Conservation (phyloP, 2,329 filamentous ascomycete species). For the Pyrenochaeta sp. region DNA sequence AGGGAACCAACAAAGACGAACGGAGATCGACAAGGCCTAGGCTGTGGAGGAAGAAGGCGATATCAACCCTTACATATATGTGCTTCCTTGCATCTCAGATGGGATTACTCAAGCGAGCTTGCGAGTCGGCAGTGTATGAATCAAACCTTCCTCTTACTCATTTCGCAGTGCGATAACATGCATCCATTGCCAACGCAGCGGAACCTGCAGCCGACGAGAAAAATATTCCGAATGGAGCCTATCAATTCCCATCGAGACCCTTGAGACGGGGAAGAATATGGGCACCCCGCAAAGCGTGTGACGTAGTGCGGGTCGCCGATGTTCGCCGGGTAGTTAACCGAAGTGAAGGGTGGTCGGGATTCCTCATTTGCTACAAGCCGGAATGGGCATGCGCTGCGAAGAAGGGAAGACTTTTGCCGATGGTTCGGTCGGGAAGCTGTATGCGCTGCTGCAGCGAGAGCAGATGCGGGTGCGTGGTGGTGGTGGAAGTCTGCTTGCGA, state of each 20-base stretch:
- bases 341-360: constrained; percentile 12
- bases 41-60: too few species aligned
- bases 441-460: background rate
- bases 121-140: background rate
- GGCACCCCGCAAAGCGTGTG: constrained; percentile 29
- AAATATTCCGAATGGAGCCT: background rate
- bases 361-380: constrained; percentile 10
- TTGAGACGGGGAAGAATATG: constrained; percentile 5
- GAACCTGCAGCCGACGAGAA: background rate
- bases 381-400: background rate
- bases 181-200: background rate
- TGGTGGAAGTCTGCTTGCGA: constrained; percentile 7
- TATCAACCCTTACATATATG: too few species aligned
- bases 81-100: too few species aligned
- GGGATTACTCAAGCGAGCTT: too few species aligned
- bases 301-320: constrained; percentile 30
- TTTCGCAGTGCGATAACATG: background rate
- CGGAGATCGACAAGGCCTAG: too few species aligned
- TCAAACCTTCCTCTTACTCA: background rate
- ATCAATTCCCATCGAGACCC: constrained; percentile 6
- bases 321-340: constrained; percentile 28
- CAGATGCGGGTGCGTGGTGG: background rate
- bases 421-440: constrained; percentile 1
- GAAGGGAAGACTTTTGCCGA: background rate
- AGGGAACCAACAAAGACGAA: too few species aligned